phyloP scores from a whole-genome alignment of 1,284 basidiomycete genomes.

The Golubevia pallescens region DNA sequence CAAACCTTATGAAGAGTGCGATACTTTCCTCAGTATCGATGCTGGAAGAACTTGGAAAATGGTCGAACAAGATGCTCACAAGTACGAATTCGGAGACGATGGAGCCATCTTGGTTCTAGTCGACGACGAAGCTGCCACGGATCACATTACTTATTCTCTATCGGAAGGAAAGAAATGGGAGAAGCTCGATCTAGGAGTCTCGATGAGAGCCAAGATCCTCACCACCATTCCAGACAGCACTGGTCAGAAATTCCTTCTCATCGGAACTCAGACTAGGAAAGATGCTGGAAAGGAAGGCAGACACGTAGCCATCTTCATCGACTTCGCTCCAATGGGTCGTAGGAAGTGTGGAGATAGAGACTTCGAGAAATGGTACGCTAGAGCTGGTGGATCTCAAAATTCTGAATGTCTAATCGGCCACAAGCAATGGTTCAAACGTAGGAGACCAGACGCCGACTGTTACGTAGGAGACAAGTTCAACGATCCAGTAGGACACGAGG shows the following conservation, averaged over 20 bases:
- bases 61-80: slow-evolving; percentile 53
- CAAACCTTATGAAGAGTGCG: slow-evolving; percentile 54
- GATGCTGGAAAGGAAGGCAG: slow-evolving; percentile 30
- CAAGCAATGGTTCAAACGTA: slow-evolving; percentile 55
- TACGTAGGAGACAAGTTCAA: slow-evolving; percentile 62
- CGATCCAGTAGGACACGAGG: slow-evolving; percentile 49
- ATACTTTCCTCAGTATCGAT: slow-evolving; percentile 57
- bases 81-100: slow-evolving; percentile 61
- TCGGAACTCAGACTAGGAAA: slow-evolving; percentile 25
- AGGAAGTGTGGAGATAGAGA: slow-evolving; percentile 36
- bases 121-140: slow-evolving; percentile 42
- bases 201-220: slow-evolving; percentile 24
- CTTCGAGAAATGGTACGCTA: slow-evolving; percentile 55
- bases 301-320: slow-evolving; percentile 48
- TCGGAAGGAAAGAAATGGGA: slow-evolving; percentile 52
- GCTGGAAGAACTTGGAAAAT: slow-evolving; percentile 56
- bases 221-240: neutral
- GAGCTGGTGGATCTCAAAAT: slow-evolving; percentile 7
- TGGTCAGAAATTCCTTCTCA: neutral
- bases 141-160: slow-evolving; percentile 48
- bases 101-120: slow-evolving; percentile 51
- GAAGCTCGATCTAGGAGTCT: slow-evolving; percentile 28
- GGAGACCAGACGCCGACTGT: slow-evolving; percentile 56
- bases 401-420: slow-evolving; percentile 51
- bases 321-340: slow-evolving; percentile 51